phyloP scores from a whole-genome alignment of 345 rosid genomes.

The Populus nigra region DNA sequence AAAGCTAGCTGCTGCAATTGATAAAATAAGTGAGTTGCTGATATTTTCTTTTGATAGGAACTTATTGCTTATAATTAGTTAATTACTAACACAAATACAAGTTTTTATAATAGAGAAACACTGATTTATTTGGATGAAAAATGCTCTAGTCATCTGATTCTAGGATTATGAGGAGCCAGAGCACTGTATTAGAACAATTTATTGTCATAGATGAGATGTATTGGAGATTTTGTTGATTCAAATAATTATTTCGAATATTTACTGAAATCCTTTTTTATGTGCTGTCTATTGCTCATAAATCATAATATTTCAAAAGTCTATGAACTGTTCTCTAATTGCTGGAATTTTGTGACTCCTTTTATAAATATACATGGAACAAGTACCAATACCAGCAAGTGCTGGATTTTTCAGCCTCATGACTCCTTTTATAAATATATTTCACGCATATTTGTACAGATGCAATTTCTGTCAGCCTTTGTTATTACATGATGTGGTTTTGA shows the following conservation, averaged over 20 bases:
- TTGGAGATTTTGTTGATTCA: not conserved
- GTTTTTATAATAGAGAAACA: no score
- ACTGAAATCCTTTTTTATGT: not conserved
- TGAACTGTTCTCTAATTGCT: no score
- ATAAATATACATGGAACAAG: not conserved
- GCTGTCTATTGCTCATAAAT: not conserved
- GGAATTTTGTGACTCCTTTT: no score
- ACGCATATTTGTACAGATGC: not conserved
- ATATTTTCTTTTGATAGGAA: not conserved
- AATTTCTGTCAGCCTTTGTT: not conserved
- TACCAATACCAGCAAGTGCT: not conserved
- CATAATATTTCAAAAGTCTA: not conserved
- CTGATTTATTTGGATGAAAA: not conserved
- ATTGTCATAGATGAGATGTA: not conserved
- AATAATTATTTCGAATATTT: not conserved
- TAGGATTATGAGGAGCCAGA: not conserved
- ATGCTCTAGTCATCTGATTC: not conserved
- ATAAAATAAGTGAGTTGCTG: conserved; percentile 76
- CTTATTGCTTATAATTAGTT: not conserved
- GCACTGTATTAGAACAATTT: not conserved
- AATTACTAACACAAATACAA: no score
- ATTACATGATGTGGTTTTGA: not conserved
- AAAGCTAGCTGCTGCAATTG: conserved; percentile 77
- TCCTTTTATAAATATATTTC: not conserved
- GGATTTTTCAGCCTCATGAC: not conserved